A percentile compares a stretch with the other conserved stretches of the same genome.
Conservation (phyloP, 345 rosid genomes). For the Arabidopsis suecica region DNA sequence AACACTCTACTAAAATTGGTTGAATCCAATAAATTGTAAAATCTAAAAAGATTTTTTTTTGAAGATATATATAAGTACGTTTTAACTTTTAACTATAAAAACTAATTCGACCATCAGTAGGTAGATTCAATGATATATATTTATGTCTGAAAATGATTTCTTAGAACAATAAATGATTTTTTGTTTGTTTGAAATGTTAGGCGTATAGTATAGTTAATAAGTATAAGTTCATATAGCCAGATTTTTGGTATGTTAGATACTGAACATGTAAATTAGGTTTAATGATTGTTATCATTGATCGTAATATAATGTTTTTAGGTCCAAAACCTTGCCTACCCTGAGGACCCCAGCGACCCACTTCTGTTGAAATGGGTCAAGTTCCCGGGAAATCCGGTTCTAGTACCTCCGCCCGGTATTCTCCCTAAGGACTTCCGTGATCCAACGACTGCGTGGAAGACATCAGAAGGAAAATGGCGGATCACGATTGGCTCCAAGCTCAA, state of each 20-base stretch:
- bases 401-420: constrained; percentile 71
- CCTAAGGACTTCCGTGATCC: constrained; percentile 82
- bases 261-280: constrained; percentile 39
- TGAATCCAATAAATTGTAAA: too few relatives aligned
- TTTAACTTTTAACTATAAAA: too few relatives aligned
- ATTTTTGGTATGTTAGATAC: constrained; percentile 37
- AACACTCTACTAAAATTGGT: too few relatives aligned
- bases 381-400: constrained; percentile 74
- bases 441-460: constrained; percentile 77
- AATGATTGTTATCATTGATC: neutral
- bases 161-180: neutral
- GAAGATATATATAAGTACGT: too few relatives aligned
- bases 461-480: constrained; percentile 71
- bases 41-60: too few relatives aligned
- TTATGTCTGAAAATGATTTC: too few relatives aligned
- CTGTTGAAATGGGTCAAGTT: constrained; percentile 80
- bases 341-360: constrained; percentile 82
- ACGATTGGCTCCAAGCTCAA: constrained; percentile 70
- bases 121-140: too few relatives aligned
- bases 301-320: constrained; percentile 32
- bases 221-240: constrained; percentile 16
- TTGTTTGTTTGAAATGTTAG: neutral
- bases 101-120: too few relatives aligned
- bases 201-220: neutral
- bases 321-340: constrained; percentile 87